Conservation (phyloP, 495 filamentous ascomycete genomes). For the Stereocaulon alpinum region DNA sequence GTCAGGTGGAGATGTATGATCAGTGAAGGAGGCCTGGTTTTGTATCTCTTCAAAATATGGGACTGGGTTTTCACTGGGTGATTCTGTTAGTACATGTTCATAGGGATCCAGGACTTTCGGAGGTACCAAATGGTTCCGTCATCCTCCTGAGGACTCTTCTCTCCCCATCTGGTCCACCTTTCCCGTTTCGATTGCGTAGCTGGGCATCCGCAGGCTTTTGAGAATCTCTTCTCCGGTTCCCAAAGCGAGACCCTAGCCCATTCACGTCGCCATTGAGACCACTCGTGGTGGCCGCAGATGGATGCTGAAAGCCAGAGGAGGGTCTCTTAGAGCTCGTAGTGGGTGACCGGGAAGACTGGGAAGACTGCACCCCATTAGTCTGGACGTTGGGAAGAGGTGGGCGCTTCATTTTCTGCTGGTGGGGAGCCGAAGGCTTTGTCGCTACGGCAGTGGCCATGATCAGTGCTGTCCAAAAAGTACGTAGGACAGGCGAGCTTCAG, state of each 20-base stretch:
- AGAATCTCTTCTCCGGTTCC: conserved; percentile 45
- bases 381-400: conserved; percentile 59
- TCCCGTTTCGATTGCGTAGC: conserved; percentile 27
- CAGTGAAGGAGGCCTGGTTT: conserved; percentile 65
- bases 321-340: conserved; percentile 54
- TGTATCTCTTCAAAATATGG: conserved; percentile 77
- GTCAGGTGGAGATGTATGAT: conserved; percentile 75
- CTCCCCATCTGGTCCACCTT: conserved; percentile 28
- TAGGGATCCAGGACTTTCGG: conserved; percentile 8
- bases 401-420: conserved; percentile 54
- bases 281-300: conserved; percentile 23
- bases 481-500: neutral
- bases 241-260: conserved; percentile 34
- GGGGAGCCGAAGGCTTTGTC: conserved; percentile 42
- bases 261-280: conserved; percentile 38
- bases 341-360: conserved; percentile 57
- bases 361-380: conserved; percentile 54
- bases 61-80: conserved; percentile 51
- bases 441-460: conserved; percentile 45
- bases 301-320: conserved; percentile 34
- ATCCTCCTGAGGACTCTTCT: conserved; percentile 30
- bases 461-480: neutral
- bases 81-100: neutral
- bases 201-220: conserved; percentile 36
- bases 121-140: conserved; percentile 41